Conservation (phyloP, 768 basidiomycete species). For the Phanerochaete sordida region DNA sequence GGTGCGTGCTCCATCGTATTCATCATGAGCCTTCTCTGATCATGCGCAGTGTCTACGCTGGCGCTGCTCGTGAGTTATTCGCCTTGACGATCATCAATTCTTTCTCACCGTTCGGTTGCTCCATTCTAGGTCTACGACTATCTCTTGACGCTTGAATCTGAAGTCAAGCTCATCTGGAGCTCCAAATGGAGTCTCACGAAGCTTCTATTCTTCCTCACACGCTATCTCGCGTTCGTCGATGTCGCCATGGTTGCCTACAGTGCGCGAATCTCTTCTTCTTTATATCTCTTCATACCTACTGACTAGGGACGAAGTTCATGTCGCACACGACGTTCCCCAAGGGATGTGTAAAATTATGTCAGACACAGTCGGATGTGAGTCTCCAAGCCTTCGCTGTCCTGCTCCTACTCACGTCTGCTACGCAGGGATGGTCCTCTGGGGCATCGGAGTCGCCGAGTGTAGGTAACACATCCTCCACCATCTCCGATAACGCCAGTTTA, state of each 20-base stretch:
- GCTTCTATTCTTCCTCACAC: background rate
- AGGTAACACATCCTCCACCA: background rate
- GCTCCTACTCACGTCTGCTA: background rate
- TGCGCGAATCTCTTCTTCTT: background rate
- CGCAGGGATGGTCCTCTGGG: background rate
- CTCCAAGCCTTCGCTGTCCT: background rate
- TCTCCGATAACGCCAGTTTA: too few species aligned
- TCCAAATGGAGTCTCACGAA: background rate
- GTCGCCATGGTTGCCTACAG: background rate
- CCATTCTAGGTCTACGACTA: background rate
- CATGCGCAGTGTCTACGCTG: too few species aligned
- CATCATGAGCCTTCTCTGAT: too few species aligned
- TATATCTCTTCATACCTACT: too few species aligned
- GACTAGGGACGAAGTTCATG: too few species aligned
- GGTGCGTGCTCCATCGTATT: too few species aligned
- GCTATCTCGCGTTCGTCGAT: constrained; percentile 2
- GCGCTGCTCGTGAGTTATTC: too few species aligned
- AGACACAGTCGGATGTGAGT: background rate
- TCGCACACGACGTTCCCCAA: background rate
- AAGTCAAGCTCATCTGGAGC: background rate
- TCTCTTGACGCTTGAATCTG: background rate
- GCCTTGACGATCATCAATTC: too few species aligned
- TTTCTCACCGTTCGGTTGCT: too few species aligned
- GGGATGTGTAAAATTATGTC: background rate
- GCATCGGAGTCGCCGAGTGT: background rate